These are phyloP conservation scores for Chloris gayana DNA, from an alignment of 176 grass and related monocot species.

Conservation along the genomic window DNA sequence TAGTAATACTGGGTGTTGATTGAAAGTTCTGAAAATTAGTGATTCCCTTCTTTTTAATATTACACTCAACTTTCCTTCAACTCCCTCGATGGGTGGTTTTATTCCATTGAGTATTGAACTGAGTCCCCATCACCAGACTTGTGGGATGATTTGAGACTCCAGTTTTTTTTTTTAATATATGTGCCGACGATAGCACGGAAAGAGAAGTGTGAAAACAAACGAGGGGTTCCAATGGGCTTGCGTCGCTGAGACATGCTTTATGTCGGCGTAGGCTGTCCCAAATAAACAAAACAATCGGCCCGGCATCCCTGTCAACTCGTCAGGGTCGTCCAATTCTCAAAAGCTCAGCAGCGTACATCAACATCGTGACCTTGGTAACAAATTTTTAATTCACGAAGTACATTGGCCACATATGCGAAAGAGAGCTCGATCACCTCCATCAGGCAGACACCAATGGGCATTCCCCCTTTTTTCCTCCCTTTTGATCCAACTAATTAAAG, in stretches of 20 bases:
- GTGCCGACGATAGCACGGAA: no score
- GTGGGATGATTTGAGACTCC: not conserved
- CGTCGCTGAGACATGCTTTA: constrained; percentile 7
- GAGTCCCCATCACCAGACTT: not conserved
- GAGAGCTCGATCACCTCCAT: not conserved
- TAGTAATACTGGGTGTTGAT: no score
- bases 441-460: not conserved
- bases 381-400: not conserved
- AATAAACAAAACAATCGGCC: constrained; percentile 26
- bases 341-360: not conserved
- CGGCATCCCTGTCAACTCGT: constrained; percentile 11
- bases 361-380: not conserved
- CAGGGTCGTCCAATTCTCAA: constrained; percentile 21
- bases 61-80: no score
- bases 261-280: not conserved
- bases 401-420: not conserved
- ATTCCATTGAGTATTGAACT: not conserved
- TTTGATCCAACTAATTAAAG: not conserved
- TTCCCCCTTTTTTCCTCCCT: not conserved
- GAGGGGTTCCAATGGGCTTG: constrained; percentile 9
- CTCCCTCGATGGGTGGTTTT: not conserved
- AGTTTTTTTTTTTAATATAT: no score
- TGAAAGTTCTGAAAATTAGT: no score
- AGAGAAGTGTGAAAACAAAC: not conserved
- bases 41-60: no score